Evolutionary conservation across 2,329 filamentous ascomycete species (phyloP).

Genomic region (Aspergillaceae sp.): DNA sequence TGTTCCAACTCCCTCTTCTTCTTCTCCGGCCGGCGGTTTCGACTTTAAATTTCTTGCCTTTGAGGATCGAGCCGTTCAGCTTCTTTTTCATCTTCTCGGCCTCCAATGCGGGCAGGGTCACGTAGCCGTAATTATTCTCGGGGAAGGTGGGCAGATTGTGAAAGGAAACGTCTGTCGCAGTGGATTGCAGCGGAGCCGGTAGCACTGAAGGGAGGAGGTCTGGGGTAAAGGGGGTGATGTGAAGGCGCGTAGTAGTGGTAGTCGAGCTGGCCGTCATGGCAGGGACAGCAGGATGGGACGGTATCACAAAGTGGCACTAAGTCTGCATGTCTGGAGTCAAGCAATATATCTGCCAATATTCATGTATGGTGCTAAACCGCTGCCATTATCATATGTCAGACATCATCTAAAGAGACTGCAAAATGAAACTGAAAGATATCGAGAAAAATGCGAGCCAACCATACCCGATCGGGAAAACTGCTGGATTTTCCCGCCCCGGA

Average conservation of each 20-base stretch:
- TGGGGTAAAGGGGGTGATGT: conserved; percentile 78
- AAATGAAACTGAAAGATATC: neutral
- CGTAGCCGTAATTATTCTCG: conserved; percentile 80
- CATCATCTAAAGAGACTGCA: too few relatives aligned
- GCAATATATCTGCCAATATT: neutral
- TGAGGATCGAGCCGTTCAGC: conserved; percentile 76
- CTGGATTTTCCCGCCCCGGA: conserved; percentile 11
- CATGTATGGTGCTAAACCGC: neutral
- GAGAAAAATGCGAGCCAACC: neutral
- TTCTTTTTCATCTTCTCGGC: conserved; percentile 89
- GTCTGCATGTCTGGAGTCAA: neutral
- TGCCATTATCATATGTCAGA: too few relatives aligned
- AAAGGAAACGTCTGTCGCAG: conserved; percentile 75
- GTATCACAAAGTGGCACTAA: too few relatives aligned
- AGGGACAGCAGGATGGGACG: too few relatives aligned
- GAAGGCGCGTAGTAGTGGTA: conserved; percentile 49
- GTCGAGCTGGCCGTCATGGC: conserved; percentile 13
- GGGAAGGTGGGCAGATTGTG: conserved; percentile 80
- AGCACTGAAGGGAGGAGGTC: conserved; percentile 65
- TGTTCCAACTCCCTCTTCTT: conserved; percentile 40
- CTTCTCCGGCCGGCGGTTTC: conserved; percentile 68
- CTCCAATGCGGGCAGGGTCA: conserved; percentile 71
- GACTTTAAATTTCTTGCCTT: conserved; percentile 74
- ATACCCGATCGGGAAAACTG: conserved; percentile 2
- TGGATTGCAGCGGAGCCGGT: conserved; percentile 55